Evolutionary conservation across 495 filamentous ascomycete genomes (phyloP).

Genomic region (Tetracladium marchalianum): DNA sequence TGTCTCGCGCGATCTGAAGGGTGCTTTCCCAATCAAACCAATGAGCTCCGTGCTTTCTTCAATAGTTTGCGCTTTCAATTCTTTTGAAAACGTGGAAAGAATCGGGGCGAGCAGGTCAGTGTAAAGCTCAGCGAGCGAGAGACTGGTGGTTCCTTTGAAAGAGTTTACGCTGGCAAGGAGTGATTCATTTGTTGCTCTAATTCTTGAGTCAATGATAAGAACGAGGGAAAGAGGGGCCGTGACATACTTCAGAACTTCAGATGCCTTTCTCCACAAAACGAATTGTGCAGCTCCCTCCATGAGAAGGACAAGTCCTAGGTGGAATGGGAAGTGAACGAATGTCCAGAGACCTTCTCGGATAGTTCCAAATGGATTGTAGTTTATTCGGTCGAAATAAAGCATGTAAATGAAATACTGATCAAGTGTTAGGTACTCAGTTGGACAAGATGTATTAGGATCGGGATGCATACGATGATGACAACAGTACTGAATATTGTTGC

Average conservation of each 20-base stretch:
- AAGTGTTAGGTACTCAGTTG: background rate
- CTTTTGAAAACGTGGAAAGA: slow-evolving; percentile 13
- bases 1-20: slow-evolving; percentile 3
- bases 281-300: slow-evolving; percentile 42
- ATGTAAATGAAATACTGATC: slow-evolving; percentile 55
- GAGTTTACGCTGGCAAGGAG: background rate
- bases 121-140: slow-evolving; percentile 9
- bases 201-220: background rate
- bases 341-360: slow-evolving; percentile 54
- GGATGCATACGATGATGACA: background rate
- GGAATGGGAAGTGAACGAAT: slow-evolving; percentile 58
- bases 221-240: background rate
- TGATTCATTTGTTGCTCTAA: background rate
- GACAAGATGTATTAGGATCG: background rate
- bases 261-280: slow-evolving; percentile 19
- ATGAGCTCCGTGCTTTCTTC: background rate
- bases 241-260: background rate
- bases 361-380: slow-evolving; percentile 36
- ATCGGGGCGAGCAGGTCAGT: too few relatives aligned
- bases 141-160: background rate
- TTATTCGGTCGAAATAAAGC: slow-evolving; percentile 55
- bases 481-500: background rate
- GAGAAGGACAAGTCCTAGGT: slow-evolving; percentile 50
- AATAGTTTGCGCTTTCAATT: slow-evolving; percentile 2
- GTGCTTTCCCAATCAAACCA: slow-evolving; percentile 1